Base-by-base conservation (phyloP, 2,329 filamentous ascomycete genomes). In the Cordyceps cicadae region DNA sequence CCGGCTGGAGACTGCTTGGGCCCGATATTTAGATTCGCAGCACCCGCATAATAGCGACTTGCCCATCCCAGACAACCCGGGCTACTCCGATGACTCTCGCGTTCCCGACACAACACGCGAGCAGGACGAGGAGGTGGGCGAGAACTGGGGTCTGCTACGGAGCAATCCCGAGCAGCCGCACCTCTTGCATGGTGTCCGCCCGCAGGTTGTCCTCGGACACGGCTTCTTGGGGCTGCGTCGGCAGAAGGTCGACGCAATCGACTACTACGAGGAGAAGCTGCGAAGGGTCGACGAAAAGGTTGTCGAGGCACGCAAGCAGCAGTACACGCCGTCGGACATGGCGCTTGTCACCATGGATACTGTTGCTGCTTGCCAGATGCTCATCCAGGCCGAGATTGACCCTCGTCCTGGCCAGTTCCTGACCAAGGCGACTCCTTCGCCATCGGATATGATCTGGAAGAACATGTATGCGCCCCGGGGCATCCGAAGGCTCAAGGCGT, bases 341-440 rank as follows among this genome's bases (percentile, higher is more conserved):
- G 95, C 95, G 1, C 97, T 99, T 72, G 90, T 99, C 45, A 97
- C 94, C 0, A 95, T 99, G 91, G 90, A 97, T 75, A 94, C 91
- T 3, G 94, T 96, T 54, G 90, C 92, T 15, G 88, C 92, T 37
- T 87, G 85, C 66, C 94, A 99, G 76, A 96, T 97, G 92, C 90
- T 92, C 26, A 90, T 96, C 49, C 94, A 99, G 74, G 92, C 94
- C 4, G 87, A 96, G 12, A 85, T 99, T 58, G 93, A 97, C 69
- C 92, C 94, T 3, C 87, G 89, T 12, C 94, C 95, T 0, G 87
- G 92, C 62, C 88, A 89, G 63, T 81, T 99, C 6, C 78, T 96
- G 59, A 92, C 93, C 9, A 92, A 91, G 62, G 82, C 89, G 32
- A 92, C 93, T 3, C 94, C 94, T 0, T 87, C 93, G 2, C 94